Conservation (phyloP, 1,284 basidiomycete genomes). For the Trichosporon faecale region DNA sequence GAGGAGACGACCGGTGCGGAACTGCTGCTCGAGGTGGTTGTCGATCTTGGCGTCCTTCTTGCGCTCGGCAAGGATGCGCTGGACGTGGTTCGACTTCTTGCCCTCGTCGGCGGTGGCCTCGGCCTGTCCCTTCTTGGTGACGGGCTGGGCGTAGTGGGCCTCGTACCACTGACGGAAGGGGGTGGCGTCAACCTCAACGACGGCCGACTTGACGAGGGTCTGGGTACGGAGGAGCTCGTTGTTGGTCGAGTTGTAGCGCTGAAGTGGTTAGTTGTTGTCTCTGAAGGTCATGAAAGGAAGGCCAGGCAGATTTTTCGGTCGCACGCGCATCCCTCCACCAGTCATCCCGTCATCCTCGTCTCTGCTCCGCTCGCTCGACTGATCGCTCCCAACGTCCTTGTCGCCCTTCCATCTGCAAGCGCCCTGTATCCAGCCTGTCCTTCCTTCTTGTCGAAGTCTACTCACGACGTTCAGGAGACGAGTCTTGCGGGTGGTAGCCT, state of each 20-base stretch:
- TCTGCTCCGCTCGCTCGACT: background rate
- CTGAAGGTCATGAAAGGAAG: background rate
- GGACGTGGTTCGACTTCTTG: slow-evolving; percentile 84
- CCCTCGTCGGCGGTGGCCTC: slow-evolving; percentile 57
- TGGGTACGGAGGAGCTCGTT: slow-evolving; percentile 98
- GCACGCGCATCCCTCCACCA: background rate
- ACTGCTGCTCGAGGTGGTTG: slow-evolving; percentile 66
- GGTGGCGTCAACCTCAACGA: slow-evolving; percentile 93
- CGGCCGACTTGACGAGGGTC: slow-evolving; percentile 89
- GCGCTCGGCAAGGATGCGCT: slow-evolving; percentile 77
- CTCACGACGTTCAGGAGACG: slow-evolving; percentile 89
- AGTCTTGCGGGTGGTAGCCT: slow-evolving; percentile 87
- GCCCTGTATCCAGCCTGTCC: background rate
- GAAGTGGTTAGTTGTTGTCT: slow-evolving; percentile 15
- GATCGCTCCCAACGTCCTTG: background rate
- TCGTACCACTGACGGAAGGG: slow-evolving; percentile 99
- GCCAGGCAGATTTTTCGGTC: background rate
- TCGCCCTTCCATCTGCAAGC: background rate
- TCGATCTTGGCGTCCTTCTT: slow-evolving; percentile 94
- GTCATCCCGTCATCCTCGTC: background rate
- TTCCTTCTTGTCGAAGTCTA: slow-evolving; percentile 34
- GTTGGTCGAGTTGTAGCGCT: slow-evolving; percentile 98
- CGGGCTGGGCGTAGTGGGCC: slow-evolving; percentile 87
- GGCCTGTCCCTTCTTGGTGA: slow-evolving; percentile 66
- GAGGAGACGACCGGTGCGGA: slow-evolving; percentile 58